A percentile compares a stretch with the other conserved stretches of the same genome.
These are phyloP conservation scores for Periglandula ipomoeae DNA, from an alignment of 2,329 filamentous ascomycete species.

Conservation along the genomic window DNA sequence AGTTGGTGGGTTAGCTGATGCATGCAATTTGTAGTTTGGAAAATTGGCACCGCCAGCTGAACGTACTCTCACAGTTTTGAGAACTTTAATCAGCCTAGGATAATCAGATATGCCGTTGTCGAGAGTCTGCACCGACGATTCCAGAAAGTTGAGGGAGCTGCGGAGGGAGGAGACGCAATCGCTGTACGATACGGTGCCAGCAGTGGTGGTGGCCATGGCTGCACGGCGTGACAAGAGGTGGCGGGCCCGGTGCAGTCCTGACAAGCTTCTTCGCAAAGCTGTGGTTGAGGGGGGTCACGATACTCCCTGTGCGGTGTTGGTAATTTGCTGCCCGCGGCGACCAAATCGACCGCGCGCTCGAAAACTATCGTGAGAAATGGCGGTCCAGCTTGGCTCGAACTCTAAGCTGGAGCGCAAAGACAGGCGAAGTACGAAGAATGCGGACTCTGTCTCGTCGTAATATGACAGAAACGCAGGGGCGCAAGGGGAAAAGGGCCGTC, in stretches of 20 bases:
- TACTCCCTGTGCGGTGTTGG: background rate
- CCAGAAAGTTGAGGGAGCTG: slow-evolving; percentile 50
- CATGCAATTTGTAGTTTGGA: background rate
- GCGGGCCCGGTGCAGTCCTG: background rate
- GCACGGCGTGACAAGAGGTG: background rate
- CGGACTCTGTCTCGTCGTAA: slow-evolving; percentile 2
- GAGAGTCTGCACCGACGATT: slow-evolving; percentile 50
- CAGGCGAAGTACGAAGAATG: slow-evolving; percentile 2
- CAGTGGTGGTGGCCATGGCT: slow-evolving; percentile 14
- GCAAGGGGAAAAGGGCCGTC: background rate
- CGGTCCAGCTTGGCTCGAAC: background rate
- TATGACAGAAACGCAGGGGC: background rate
- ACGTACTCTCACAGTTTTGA: slow-evolving; percentile 49
- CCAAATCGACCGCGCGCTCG: background rate
- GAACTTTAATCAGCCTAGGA: slow-evolving; percentile 43
- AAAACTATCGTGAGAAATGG: slow-evolving; percentile 4
- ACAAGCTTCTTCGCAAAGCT: background rate
- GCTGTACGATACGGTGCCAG: slow-evolving; percentile 32
- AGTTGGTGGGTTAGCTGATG: slow-evolving; percentile 1
- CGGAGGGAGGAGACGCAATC: slow-evolving; percentile 53
- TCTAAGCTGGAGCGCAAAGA: background rate
- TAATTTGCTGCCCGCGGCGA: background rate
- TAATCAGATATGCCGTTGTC: slow-evolving; percentile 48
- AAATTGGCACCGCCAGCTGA: background rate
- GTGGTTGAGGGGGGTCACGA: background rate